A percentile compares a stretch with the other conserved stretches of the same genome.
phyloP scores from a whole-genome alignment of 768 basidiomycete genomes.

The Melanogaster broomeanus region DNA sequence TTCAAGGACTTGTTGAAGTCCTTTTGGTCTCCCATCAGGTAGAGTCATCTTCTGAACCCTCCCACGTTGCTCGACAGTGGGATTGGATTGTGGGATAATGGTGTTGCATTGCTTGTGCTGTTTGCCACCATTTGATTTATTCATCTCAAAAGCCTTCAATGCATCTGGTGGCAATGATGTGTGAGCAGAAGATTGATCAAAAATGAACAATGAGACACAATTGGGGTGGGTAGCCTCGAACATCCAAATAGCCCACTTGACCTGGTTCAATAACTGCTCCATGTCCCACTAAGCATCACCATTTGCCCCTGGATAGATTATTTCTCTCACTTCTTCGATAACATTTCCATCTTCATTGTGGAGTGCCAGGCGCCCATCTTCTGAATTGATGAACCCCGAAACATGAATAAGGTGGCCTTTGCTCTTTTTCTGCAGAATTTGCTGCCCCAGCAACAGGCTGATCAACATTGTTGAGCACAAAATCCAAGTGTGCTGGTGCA shows the following conservation, averaged over 20 bases:
- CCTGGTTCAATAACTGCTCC: conserved; percentile 1
- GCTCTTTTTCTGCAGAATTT: conserved; percentile 25
- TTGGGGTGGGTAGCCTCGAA: conserved; percentile 38
- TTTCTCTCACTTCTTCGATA: conserved; percentile 21
- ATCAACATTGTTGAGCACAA: too few species aligned
- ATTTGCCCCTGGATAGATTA: conserved; percentile 23
- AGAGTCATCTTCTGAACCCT: conserved; percentile 38
- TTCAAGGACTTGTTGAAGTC: conserved; percentile 12
- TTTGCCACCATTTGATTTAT: too few species aligned
- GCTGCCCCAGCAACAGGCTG: conserved; percentile 8
- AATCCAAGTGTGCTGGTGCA: too few species aligned
- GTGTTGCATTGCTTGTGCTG: conserved; percentile 19
- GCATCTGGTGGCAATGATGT: conserved; percentile 3
- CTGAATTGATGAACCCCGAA: conserved; percentile 41
- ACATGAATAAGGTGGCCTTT: conserved; percentile 39
- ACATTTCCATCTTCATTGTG: conserved; percentile 20
- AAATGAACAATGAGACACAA: conserved; percentile 14
- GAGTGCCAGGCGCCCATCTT: conserved; percentile 30
- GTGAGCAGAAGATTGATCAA: conserved; percentile 13
- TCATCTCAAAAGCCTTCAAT: too few species aligned
- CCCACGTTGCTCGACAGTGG: neutral
- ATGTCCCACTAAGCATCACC: conserved; percentile 10
- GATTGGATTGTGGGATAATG: conserved; percentile 20
- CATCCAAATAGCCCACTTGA: conserved; percentile 14
- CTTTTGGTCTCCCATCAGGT: conserved; percentile 24